These are phyloP conservation scores for Chlorella sp. DNA, from an alignment of 139 green algal genomes.

Conservation along the genomic window DNA sequence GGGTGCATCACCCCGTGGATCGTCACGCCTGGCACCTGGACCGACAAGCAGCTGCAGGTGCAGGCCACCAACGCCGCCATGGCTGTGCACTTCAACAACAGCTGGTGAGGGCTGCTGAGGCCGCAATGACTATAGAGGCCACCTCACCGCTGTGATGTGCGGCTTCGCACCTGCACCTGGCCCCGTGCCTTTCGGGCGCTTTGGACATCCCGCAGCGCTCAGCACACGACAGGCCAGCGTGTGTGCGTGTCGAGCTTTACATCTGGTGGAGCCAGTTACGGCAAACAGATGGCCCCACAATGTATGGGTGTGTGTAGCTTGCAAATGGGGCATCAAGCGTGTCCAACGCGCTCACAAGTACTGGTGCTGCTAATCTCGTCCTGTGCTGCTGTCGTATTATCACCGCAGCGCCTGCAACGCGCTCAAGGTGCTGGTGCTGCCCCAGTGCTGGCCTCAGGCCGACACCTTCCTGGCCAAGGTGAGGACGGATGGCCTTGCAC, in stretches of 20 bases:
- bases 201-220: too few relatives aligned
- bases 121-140: not conserved
- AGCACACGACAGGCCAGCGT: too few relatives aligned
- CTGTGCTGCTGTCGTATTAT: not conserved
- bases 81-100: slow-evolving; percentile 20
- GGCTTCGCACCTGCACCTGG: too few relatives aligned
- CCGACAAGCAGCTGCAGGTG: slow-evolving; percentile 4
- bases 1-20: slow-evolving; percentile 30
- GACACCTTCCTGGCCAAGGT: slow-evolving; percentile 23
- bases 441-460: slow-evolving; percentile 24
- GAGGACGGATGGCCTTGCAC: not conserved
- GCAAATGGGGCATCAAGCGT: too few relatives aligned
- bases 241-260: too few relatives aligned
- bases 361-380: too few relatives aligned
- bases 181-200: too few relatives aligned
- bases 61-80: slow-evolving; percentile 9
- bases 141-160: not conserved
- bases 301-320: too few relatives aligned
- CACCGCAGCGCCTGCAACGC: slow-evolving; percentile 9
- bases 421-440: slow-evolving; percentile 33
- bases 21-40: slow-evolving; percentile 19
- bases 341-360: too few relatives aligned
- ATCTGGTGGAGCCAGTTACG: too few relatives aligned
- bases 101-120: slow-evolving; percentile 13
- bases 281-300: too few relatives aligned